Base-by-base conservation (phyloP, 371 early-diverging fungal genomes). In the Lichtheimia ramosa region DNA sequence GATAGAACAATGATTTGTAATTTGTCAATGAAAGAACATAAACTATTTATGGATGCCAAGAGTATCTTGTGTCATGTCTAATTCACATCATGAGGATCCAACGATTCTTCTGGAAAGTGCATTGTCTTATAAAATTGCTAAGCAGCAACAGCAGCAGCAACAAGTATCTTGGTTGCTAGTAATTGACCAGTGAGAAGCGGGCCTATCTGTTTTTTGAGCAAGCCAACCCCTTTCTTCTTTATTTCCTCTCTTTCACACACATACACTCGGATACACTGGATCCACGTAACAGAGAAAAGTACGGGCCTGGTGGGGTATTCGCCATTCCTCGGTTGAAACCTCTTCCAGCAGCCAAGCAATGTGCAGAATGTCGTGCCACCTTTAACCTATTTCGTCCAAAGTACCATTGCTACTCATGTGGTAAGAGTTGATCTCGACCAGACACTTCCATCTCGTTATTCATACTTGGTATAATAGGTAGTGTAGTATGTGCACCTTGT, bases 391-490 rank as follows among this genome's bases (percentile, higher is more conserved):
- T 81, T 50, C 63, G 71, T 25, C 70, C 61, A 62, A 80, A 80
- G 59, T 74, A 83, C 46, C 63, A 75, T 42, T 83, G 83, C 59
- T 51, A 66, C 49, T 73, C 79, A 39, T 83, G 83, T 56, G 83
- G 83, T 81, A 77, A 67, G 34, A n/a, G 10, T 54, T 60, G 18
- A 18, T 7, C 23, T 50, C 15, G 20, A n/a, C 18, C 5, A 43
- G 39, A 2, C 6, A 13, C 16, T n/a, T 46, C 40, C 6, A 23
- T 41, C 43, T 40, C 8, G 13, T 48, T 13, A 41, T 23, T 40
- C 25, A 23, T 23, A 18, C 27, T 5, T 15, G n/a, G 7, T n/a
- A n/a, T n/a, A n/a, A n/a, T 56, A 82, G 83, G 83, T 8, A 61
- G 59, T 54, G 73, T 81, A 15, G 71, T 70, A 46, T 83, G 83